Percentiles rank a stretch among this genome's conserved stretches.
phyloP scores from a whole-genome alignment of 352 stramenopile species.

The Bremia lactucae region DNA sequence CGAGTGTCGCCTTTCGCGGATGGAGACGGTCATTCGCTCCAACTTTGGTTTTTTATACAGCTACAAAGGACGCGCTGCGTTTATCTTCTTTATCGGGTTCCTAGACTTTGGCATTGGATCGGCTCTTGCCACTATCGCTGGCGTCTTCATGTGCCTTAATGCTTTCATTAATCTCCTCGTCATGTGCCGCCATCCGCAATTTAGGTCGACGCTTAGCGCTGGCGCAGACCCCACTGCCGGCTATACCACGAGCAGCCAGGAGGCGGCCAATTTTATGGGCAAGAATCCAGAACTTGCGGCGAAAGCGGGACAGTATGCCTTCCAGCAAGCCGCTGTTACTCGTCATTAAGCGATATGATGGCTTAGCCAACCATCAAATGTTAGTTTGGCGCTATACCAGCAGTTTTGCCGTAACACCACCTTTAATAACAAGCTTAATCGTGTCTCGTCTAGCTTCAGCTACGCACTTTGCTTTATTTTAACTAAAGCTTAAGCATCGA shows the following conservation, averaged over 20 bases:
- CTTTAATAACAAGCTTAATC: too few species aligned
- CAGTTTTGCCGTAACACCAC: too few species aligned
- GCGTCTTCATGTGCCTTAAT: slow-evolving; percentile 78
- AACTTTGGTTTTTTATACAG: slow-evolving; percentile 86
- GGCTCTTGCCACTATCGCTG: slow-evolving; percentile 58
- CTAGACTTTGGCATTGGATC: slow-evolving; percentile 83
- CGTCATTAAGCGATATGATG: slow-evolving; percentile 23
- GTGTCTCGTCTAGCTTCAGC: too few species aligned
- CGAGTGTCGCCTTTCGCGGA: slow-evolving; percentile 79
- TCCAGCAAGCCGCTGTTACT: slow-evolving; percentile 37
- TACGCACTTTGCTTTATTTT: too few species aligned
- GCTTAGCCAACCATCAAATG: too few species aligned
- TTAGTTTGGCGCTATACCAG: too few species aligned
- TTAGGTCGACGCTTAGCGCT: slow-evolving; percentile 66
- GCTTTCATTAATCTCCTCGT: slow-evolving; percentile 81
- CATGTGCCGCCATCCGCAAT: slow-evolving; percentile 81
- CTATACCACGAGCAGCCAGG: slow-evolving; percentile 75
- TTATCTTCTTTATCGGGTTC: slow-evolving; percentile 87
- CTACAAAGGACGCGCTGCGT: slow-evolving; percentile 75
- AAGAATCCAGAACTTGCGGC: slow-evolving; percentile 68
- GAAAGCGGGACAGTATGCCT: slow-evolving; percentile 71
- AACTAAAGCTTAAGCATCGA: too few species aligned
- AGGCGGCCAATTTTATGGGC: slow-evolving; percentile 71
- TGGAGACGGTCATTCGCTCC: slow-evolving; percentile 69
- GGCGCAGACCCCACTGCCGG: slow-evolving; percentile 63